Evolutionary conservation across 169 alveolate genomes (phyloP).

Genomic region (Cystoisospora suis): DNA sequence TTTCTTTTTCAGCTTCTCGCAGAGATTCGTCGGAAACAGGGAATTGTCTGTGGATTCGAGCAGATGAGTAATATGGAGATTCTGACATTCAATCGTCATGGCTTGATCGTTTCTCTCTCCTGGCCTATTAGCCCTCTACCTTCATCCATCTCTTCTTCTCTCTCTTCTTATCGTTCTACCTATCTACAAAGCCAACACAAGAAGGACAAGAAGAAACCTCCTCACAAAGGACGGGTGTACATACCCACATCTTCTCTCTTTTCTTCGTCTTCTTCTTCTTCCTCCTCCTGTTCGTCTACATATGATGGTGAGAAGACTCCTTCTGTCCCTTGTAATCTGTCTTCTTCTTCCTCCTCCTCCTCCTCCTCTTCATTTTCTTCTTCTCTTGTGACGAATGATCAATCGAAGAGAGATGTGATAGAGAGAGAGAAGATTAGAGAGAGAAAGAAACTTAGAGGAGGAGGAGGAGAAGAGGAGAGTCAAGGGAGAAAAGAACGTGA

Average conservation of each 20-base stretch:
- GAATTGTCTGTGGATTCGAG: slow-evolving; percentile 51
- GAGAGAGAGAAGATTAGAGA: too few relatives aligned
- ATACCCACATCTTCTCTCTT: not conserved
- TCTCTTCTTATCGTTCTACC: slow-evolving; percentile 43
- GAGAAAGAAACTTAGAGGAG: too few relatives aligned
- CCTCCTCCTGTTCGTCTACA: not conserved
- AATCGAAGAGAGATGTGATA: too few relatives aligned
- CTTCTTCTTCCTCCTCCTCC: not conserved
- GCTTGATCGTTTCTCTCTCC: slow-evolving; percentile 45
- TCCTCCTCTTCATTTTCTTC: not conserved
- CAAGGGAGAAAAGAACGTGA: too few relatives aligned
- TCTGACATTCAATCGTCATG: slow-evolving; percentile 38
- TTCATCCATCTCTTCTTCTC: too few relatives aligned
- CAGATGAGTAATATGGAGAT: slow-evolving; percentile 53
- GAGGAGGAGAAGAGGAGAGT: too few relatives aligned
- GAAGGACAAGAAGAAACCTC: too few relatives aligned
- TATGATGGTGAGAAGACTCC: too few relatives aligned
- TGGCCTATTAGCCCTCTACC: slow-evolving; percentile 43
- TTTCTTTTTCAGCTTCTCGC: slow-evolving; percentile 48
- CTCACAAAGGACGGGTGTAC: not conserved
- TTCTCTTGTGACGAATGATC: not conserved
- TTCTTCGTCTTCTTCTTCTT: not conserved
- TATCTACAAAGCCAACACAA: not conserved
- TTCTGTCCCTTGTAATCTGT: not conserved
- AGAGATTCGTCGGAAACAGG: slow-evolving; percentile 55